Conservation (phyloP, 306 rosid species). For the Carpinus viminea region DNA sequence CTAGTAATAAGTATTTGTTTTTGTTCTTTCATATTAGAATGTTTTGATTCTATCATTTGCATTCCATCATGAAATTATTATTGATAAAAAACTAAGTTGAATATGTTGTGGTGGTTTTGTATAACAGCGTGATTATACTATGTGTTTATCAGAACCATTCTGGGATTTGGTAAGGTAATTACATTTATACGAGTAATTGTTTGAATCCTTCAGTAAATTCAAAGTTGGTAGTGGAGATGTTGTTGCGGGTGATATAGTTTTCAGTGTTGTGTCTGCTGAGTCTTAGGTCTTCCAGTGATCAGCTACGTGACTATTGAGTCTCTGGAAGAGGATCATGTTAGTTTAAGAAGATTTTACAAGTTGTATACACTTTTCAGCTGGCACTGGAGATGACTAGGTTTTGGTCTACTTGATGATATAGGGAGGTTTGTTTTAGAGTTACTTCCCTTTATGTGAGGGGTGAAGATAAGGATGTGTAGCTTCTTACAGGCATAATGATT, state of each 20-base stretch:
- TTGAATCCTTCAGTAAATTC: background rate
- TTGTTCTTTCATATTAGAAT: background rate
- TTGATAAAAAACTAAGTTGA: background rate
- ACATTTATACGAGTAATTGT: background rate
- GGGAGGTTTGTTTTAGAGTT: too few species aligned
- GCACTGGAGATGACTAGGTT: too few species aligned
- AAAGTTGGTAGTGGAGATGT: background rate
- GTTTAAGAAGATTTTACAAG: background rate
- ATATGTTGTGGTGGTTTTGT: background rate
- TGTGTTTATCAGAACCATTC: background rate
- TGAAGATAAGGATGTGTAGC: too few species aligned
- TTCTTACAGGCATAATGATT: too few species aligned
- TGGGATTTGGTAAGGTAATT: background rate
- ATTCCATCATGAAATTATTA: background rate
- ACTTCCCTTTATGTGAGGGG: too few species aligned
- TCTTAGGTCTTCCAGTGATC: constrained; percentile 2
- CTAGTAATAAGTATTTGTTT: background rate
- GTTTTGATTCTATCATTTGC: background rate
- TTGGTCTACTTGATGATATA: too few species aligned
- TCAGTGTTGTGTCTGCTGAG: background rate
- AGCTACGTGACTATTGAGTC: background rate
- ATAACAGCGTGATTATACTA: background rate
- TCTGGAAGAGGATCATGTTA: background rate
- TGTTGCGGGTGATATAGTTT: background rate
- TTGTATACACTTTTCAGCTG: too few species aligned